Conservation (phyloP, 2,329 filamentous ascomycete species). For the Colletotrichum salicis region DNA sequence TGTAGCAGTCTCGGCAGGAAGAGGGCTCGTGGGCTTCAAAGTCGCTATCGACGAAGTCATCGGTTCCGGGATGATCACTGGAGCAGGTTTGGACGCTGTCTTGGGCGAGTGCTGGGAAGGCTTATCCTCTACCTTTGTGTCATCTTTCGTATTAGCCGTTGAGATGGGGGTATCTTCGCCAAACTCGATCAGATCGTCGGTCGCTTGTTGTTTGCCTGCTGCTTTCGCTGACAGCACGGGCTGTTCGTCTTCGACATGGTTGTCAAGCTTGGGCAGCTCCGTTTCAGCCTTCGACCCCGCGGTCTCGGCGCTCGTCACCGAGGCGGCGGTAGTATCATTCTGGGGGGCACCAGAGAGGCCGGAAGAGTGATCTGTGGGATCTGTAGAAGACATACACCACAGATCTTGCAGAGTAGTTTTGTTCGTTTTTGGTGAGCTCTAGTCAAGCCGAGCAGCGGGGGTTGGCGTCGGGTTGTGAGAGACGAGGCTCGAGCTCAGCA, state of each 20-base stretch:
- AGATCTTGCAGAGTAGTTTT: background rate
- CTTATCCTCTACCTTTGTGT: background rate
- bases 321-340: slow-evolving; percentile 31
- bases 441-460: slow-evolving; percentile 17
- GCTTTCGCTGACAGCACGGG: slow-evolving; percentile 23
- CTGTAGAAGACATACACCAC: slow-evolving; percentile 37
- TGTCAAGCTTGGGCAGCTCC: slow-evolving; percentile 13
- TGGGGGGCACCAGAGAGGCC: slow-evolving; percentile 28
- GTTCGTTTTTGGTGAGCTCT: background rate
- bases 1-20: slow-evolving; percentile 48
- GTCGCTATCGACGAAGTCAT: slow-evolving; percentile 61
- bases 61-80: slow-evolving; percentile 38
- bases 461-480: slow-evolving; percentile 8
- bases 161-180: slow-evolving; percentile 18
- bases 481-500: slow-evolving; percentile 28
- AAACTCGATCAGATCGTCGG: slow-evolving; percentile 35
- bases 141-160: background rate
- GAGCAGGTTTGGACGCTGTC: background rate
- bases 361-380: slow-evolving; percentile 19
- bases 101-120: slow-evolving; percentile 7
- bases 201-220: slow-evolving; percentile 28
- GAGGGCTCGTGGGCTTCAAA: slow-evolving; percentile 56
- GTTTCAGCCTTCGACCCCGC: slow-evolving; percentile 34
- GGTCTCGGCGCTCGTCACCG: slow-evolving; percentile 37
- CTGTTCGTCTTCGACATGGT: background rate